Base-by-base conservation (phyloP, 2,329 filamentous ascomycete genomes). In the Ceratocystis colombiana region DNA sequence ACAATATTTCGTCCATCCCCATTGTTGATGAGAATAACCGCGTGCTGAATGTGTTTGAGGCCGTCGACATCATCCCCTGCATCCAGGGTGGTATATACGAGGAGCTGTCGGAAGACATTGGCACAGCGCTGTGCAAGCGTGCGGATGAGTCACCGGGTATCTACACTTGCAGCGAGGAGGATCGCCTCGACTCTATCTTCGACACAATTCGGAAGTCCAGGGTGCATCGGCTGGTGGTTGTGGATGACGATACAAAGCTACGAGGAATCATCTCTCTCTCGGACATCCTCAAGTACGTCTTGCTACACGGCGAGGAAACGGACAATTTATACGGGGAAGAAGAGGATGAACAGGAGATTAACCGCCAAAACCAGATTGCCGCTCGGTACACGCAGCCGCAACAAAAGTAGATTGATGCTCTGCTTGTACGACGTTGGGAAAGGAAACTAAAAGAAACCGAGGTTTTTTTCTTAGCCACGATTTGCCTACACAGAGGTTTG, bases 1-100 rank as follows among this genome's bases (percentile, higher is more conserved):
- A 88, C 75, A 96, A 90, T 76, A 97, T 99, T 72, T 96, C 90
- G 53, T 95, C 91, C 72, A 88, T 99, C 45, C 94, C 94, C 8
- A 94, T 99, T 66, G 79, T 99, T 66, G 94, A 97, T 72, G 82
- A 83, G 62, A 84, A 90, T 46, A 80, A 82, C 71, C 78, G 84
- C 75, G 85, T 99, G 0, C 84, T 97, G 69, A 99, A 99, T 73
- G 91, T 97, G 10, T 99, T 99, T 72, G 95, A 99, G 77, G 90
- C 94, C 1, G 92, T 99, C 63, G 94, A 99, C 76, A 92, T 99
- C 68, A 96, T 99, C 71, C 88, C 92, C 0, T 86, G 96, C 71
- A 96, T 99, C 77, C 96, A 95, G 76, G 91, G 90, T 25, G 91
- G 92, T 22, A 86, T 86, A 45, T 97, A 97, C 73, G 94, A 97